Evolutionary conservation across 345 rosid species (phyloP), one percentile per base, ranked within the genome.

Genomic region (Salix caprea): DNA sequence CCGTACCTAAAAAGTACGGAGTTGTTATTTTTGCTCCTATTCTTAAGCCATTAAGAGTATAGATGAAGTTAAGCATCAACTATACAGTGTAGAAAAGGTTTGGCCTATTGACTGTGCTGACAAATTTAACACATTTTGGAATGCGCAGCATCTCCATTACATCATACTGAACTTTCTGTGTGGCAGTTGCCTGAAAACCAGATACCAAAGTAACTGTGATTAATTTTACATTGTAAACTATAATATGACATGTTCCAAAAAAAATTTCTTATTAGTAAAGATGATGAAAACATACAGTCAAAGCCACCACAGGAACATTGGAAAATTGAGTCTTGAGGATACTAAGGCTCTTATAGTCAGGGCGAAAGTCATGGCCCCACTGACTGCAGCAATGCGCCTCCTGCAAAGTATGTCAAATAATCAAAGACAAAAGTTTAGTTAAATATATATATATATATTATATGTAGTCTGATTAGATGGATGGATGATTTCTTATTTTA

Each of bases 341-440:
- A 71, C 96, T 89, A 64, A 95, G 93, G 84, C 87, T 93, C 84
- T 93, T 95, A 84, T 95, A 95, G 77, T 95, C 99, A 19, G 98
- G 99, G 58, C 99, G 99, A 84, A 95, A 95, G 81, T 95, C 98
- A 61, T 93, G 99, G 73, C 99, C 99, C 99, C 99, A 95, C 80
- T 95, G 99, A 82, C 98, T 95, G 85, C 99, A 93, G 76, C 99
- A 95, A 89, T 95, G 99, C 77, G 99, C 99, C 89, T 95, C 99
- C 99, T 95, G 91, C 77, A 88, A 74, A 85, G 71, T 37, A 84
- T 77, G 46, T 73, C 60, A 80, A 76, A 39, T 8, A 74, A 79
- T 30, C 61, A 74, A 68, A 58, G 36, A 36, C 19, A 30, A 30
- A 30, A 30, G 30, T 30, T 30, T 30, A 28, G 30, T 28, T 28